phyloP scores from a whole-genome alignment of 2,329 filamentous ascomycete species.

The Ciborinia camelliae region DNA sequence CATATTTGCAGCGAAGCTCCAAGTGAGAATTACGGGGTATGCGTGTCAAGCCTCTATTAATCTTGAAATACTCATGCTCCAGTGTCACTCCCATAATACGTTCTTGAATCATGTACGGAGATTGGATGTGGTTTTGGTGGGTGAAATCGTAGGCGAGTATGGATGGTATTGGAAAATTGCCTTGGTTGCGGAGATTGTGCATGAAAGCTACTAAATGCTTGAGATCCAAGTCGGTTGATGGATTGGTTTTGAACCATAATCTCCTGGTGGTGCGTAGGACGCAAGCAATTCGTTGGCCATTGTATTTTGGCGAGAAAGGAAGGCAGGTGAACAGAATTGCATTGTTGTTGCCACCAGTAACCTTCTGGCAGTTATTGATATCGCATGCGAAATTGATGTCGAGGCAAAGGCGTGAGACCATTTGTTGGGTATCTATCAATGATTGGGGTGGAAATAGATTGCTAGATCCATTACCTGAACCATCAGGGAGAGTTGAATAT shows the following conservation, averaged over 20 bases:
- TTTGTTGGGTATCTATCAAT: not conserved
- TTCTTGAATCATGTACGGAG: not conserved
- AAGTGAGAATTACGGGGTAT: not conserved
- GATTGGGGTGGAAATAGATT: constrained; percentile 2
- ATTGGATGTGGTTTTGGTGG: not conserved
- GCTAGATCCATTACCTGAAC: not conserved
- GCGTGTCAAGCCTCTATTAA: not conserved
- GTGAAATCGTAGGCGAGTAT: not conserved
- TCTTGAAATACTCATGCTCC: not conserved
- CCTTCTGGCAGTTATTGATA: not conserved
- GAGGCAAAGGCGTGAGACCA: not conserved
- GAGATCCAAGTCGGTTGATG: not conserved
- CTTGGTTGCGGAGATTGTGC: not conserved
- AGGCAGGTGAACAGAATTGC: not conserved
- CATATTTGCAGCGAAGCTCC: not conserved
- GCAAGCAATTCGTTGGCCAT: not conserved
- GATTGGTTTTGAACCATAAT: not conserved
- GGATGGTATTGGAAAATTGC: not conserved
- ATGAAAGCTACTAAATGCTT: not conserved
- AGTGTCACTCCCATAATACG: not conserved
- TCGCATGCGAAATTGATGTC: not conserved
- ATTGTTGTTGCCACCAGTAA: not conserved
- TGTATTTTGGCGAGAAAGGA: not conserved
- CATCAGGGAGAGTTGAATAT: not conserved
- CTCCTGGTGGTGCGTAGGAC: not conserved